These are phyloP conservation scores for Lactuca sativa DNA, from an alignment of 129 eudicot genomes.

Conservation along the genomic window DNA sequence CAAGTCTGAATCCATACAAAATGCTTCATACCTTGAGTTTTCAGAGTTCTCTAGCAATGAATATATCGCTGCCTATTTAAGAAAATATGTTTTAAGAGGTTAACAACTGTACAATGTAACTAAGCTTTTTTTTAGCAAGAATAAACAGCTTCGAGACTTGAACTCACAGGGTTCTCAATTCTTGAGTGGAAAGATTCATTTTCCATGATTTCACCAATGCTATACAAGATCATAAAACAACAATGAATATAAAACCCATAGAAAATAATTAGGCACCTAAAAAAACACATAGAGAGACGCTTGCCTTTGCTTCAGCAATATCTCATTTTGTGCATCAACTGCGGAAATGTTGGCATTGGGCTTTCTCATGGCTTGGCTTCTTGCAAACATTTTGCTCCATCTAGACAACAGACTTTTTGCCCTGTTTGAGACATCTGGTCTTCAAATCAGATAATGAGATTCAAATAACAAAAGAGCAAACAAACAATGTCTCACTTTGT, in stretches of 20 bases:
- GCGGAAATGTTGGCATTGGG: constrained; percentile 51
- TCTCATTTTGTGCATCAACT: constrained; percentile 60
- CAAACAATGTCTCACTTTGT: neutral
- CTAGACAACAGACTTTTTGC: constrained; percentile 68
- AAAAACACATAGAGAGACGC: constrained; percentile 11
- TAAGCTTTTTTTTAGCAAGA: neutral
- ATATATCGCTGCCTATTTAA: constrained; percentile 41
- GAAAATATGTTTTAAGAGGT: neutral
- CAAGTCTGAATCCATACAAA: constrained; percentile 2
- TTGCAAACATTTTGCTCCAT: constrained; percentile 86
- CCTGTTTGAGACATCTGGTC: constrained; percentile 96
- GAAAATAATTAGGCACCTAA: neutral
- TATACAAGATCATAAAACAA: constrained; percentile 34
- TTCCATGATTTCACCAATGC: constrained; percentile 87
- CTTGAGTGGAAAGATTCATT: constrained; percentile 61
- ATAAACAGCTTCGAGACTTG: neutral
- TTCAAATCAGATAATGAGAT: constrained; percentile 85
- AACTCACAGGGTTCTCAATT: constrained; percentile 57
- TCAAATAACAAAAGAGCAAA: constrained; percentile 31
- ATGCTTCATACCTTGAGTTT: constrained; percentile 44
- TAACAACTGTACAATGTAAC: constrained; percentile 1
- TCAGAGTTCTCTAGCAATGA: constrained; percentile 44
- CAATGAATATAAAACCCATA: constrained; percentile 15
- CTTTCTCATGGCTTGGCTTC: constrained; percentile 64
- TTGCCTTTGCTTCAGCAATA: constrained; percentile 91